These are phyloP conservation scores for Pisolithus tinctorius DNA, from an alignment of 768 basidiomycete species.

Conservation along the genomic window DNA sequence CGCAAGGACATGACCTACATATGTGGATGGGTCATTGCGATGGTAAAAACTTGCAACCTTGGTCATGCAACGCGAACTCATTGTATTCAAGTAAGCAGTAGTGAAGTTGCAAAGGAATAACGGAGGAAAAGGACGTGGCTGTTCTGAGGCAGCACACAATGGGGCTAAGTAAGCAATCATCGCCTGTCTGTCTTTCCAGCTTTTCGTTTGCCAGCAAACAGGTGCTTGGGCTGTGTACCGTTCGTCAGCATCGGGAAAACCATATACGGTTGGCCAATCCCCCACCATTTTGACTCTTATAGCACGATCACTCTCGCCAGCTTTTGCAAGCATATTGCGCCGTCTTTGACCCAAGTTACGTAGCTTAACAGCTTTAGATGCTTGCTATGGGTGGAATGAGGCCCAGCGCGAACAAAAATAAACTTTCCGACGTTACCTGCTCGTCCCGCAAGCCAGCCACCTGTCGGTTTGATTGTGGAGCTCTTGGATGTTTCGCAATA, in stretches of 20 bases:
- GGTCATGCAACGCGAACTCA: too few species aligned
- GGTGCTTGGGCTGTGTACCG: constrained; percentile 63
- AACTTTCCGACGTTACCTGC: constrained; percentile 33
- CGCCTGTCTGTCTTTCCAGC: constrained; percentile 72
- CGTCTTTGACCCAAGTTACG: constrained; percentile 83
- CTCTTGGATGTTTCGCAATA: constrained; percentile 41
- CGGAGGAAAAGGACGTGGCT: neutral
- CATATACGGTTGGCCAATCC: constrained; percentile 4
- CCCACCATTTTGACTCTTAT: constrained; percentile 80
- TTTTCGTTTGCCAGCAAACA: constrained; percentile 78
- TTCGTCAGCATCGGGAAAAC: neutral
- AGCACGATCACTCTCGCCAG: constrained; percentile 82
- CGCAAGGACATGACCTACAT: too few species aligned
- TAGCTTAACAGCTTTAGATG: constrained; percentile 68
- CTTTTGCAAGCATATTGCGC: constrained; percentile 84
- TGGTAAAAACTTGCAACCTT: too few species aligned
- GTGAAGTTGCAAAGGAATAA: neutral
- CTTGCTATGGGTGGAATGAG: constrained; percentile 50
- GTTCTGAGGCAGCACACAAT: neutral
- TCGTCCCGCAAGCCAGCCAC: constrained; percentile 75
- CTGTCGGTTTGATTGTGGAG: constrained; percentile 66
- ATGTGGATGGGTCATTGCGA: too few species aligned
- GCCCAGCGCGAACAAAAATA: constrained; percentile 1
- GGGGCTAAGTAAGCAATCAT: constrained; percentile 24
- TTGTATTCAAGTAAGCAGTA: too few species aligned